phyloP scores from a whole-genome alignment of 805 yeast genomes.

The Clavispora asparagi region DNA sequence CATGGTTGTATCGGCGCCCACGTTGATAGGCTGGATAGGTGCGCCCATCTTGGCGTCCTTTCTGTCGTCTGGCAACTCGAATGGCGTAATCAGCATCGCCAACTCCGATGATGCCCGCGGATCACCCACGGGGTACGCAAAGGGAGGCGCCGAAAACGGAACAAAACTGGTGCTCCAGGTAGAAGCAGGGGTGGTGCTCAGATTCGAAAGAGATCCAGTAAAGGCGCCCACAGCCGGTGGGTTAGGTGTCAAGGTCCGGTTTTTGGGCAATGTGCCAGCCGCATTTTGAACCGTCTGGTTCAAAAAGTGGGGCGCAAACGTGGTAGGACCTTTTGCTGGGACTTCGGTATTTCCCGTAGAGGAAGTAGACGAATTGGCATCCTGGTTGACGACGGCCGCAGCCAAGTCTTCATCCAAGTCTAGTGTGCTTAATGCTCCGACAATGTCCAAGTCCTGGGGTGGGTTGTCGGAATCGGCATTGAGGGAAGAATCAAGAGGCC shows the following conservation, averaged over 20 bases:
- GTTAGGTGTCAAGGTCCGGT: constrained; percentile 25
- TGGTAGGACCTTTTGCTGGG: background rate
- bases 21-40: background rate
- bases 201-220: constrained; percentile 10
- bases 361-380: background rate
- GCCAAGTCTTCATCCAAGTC: constrained; percentile 39
- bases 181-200: constrained; percentile 29
- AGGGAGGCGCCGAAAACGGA: constrained; percentile 36
- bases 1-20: background rate
- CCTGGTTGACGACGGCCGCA: background rate
- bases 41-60: background rate
- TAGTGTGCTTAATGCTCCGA: constrained; percentile 43
- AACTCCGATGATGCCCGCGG: constrained; percentile 9
- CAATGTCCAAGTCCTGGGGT: constrained; percentile 35
- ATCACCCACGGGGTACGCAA: constrained; percentile 16
- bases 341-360: background rate
- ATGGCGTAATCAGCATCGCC: constrained; percentile 21
- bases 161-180: constrained; percentile 31
- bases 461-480: constrained; percentile 4
- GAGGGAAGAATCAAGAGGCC: background rate
- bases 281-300: background rate
- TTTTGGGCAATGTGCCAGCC: background rate
- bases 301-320: background rate
- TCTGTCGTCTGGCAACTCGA: constrained; percentile 20
- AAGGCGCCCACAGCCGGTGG: constrained; percentile 17